These are phyloP conservation scores for Aspergillus tanneri DNA, from an alignment of 2,329 filamentous ascomycete species.

Conservation along the genomic window DNA sequence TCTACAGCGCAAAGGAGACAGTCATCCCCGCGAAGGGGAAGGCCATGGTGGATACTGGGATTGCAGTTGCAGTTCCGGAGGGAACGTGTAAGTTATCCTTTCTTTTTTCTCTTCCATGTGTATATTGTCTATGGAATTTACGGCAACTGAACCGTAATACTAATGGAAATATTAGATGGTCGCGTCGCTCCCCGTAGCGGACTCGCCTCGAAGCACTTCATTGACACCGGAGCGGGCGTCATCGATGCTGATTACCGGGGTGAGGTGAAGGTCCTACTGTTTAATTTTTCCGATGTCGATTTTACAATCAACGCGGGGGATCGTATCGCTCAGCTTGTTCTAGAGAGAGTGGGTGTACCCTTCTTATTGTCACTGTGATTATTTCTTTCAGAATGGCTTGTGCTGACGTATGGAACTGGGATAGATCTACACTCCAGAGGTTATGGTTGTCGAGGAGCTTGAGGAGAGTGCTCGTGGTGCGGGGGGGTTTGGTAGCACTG, in stretches of 20 bases:
- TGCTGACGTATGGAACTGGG: neutral
- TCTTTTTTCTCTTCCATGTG: neutral
- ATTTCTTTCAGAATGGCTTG: neutral
- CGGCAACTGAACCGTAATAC: no score
- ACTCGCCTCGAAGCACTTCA: slow-evolving; percentile 89
- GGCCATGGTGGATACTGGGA: slow-evolving; percentile 83
- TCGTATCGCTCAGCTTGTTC: slow-evolving; percentile 85
- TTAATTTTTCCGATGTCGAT: slow-evolving; percentile 83
- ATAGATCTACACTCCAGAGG: slow-evolving; percentile 84
- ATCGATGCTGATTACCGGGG: slow-evolving; percentile 98
- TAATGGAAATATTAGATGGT: no score
- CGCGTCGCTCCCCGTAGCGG: slow-evolving; percentile 88
- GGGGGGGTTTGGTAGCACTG: slow-evolving; percentile 90
- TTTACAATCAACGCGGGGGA: slow-evolving; percentile 83
- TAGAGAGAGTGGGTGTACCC: slow-evolving; percentile 66
- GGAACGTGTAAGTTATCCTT: slow-evolving; percentile 70
- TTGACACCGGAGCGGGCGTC: slow-evolving; percentile 92
- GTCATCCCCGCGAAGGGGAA: slow-evolving; percentile 79
- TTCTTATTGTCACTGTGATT: neutral
- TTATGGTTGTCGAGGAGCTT: slow-evolving; percentile 82
- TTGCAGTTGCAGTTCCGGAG: slow-evolving; percentile 84
- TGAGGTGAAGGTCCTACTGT: slow-evolving; percentile 88
- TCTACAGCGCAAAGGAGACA: slow-evolving; percentile 75
- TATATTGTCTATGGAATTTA: no score
- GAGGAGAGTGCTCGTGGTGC: slow-evolving; percentile 88